Percentiles rank a stretch among this genome's conserved stretches.
phyloP scores from a whole-genome alignment of 2,329 filamentous ascomycete species.

The Rhinocladiella mackenziei region DNA sequence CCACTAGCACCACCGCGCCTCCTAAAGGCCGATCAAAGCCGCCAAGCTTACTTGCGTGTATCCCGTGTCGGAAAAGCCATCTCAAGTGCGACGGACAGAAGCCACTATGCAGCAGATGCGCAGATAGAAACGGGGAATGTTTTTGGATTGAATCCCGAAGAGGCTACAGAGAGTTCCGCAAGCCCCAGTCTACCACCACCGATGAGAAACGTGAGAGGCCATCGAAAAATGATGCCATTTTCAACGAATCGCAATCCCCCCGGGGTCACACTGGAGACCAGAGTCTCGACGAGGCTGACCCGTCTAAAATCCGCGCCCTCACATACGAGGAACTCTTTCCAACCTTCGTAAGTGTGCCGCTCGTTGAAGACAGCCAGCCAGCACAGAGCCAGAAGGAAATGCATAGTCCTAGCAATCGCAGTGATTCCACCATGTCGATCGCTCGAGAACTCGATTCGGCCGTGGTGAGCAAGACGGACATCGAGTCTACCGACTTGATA shows the following conservation, averaged over 20 bases:
- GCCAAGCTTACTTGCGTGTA: conserved; percentile 43
- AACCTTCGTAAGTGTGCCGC: conserved; percentile 27
- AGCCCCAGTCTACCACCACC: conserved; percentile 10
- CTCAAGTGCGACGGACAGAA: conserved; percentile 70
- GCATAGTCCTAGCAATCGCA: conserved; percentile 14
- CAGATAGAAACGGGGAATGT: conserved; percentile 57
- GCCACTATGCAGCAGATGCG: conserved; percentile 65
- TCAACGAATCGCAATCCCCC: conserved; percentile 8
- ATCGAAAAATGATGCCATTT: conserved; percentile 12
- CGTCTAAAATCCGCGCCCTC: conserved; percentile 19
- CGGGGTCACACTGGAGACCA: conserved; percentile 13
- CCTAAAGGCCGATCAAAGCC: conserved; percentile 28
- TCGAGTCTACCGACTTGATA: conserved; percentile 39
- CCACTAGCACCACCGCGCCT: conserved; percentile 2
- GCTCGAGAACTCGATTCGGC: conserved; percentile 16
- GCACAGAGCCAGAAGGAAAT: conserved; percentile 1
- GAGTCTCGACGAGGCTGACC: conserved; percentile 20
- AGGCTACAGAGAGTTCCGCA: conserved; percentile 28
- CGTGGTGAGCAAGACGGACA: conserved; percentile 4
- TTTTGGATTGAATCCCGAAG: conserved; percentile 35
- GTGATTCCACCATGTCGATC: conserved; percentile 23
- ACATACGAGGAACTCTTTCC: conserved; percentile 27
- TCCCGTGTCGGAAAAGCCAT: conserved; percentile 56
- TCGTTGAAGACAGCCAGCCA: conserved; percentile 21
- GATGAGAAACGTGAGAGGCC: conserved; percentile 10